Evolutionary conservation across 352 stramenopile species (phyloP), one percentile per base, ranked within the genome.

Genomic region (Phytopythium aichiense): DNA sequence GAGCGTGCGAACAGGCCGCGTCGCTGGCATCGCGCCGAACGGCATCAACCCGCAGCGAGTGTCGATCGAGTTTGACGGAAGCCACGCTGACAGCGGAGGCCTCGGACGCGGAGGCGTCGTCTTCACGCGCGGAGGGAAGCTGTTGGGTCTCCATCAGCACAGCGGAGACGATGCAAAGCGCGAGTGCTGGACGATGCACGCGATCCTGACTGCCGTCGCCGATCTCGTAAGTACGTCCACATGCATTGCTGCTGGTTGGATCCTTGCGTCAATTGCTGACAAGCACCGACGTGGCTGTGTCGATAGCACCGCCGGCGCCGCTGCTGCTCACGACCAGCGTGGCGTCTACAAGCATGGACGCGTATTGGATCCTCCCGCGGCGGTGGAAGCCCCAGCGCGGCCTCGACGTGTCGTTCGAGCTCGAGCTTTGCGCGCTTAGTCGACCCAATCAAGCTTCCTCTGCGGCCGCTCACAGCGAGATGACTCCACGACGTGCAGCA

Each of bases 211-310:
- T 45, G 64, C 69, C 12, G 75, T 74, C 7, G 64, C 67, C 22
- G 46, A 52, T 4, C 74, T 87, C 66, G 68, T 88, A 75, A 89
- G 81, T 91, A 88, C 68, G 81, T 90, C 58, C 57, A 52, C 0
- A 18, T 49, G 31, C 40, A 11, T 45, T 38, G 2, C 4, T 13
- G 5, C 3, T 46, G 16, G 13, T 9, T 25, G 38, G 35, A 31
- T 12, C n/a, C 38, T 11, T 40, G 23, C 15, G 4, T 49, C 37
- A 42, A 20, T 15, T 2, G 38, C n/a, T 61, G 38, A 58, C 11
- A 20, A 42, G 15, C n/a, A 25, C 9, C 30, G 49, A 43, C 25
- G 54, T 13, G 45, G 9, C 3, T 13, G 25, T 37, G 7, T 20
- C 25, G 0, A 49, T 59, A 91, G 81, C 72, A 8, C 81, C 81